These are phyloP conservation scores for Galerina sulciceps DNA, from an alignment of 768 basidiomycete genomes.

Conservation along the genomic window DNA sequence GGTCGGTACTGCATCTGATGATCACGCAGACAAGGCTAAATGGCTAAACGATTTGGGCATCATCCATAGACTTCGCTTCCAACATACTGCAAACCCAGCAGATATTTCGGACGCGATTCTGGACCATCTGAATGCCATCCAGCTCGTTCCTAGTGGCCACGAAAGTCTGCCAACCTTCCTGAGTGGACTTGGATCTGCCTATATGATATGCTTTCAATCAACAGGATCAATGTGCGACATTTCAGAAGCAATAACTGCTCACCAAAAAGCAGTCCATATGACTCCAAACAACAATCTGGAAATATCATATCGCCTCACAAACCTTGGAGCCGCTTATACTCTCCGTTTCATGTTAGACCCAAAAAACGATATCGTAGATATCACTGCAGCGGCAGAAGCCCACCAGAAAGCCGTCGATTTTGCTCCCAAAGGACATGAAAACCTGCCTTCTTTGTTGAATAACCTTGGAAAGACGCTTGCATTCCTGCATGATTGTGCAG, in stretches of 20 bases:
- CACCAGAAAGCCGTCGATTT: conserved; percentile 2
- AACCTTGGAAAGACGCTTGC: background rate
- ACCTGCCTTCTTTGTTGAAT: background rate
- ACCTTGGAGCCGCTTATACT: conserved; percentile 7
- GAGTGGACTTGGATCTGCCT: background rate
- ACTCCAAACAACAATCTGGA: conserved; percentile 1
- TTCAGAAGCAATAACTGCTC: conserved; percentile 10
- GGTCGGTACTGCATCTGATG: background rate
- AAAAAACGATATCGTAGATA: conserved; percentile 1
- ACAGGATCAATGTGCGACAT: conserved; percentile 17
- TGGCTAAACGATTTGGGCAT: background rate
- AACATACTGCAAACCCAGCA: background rate
- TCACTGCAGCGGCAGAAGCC: conserved; percentile 8
- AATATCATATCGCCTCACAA: background rate
- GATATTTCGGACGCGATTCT: conserved; percentile 1
- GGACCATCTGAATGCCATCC: background rate
- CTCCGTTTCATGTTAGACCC: background rate
- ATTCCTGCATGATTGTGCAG: background rate
- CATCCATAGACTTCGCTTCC: background rate
- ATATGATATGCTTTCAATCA: conserved; percentile 1
- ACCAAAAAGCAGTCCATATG: conserved; percentile 10
- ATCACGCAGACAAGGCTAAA: background rate
- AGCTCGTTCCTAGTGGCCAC: background rate
- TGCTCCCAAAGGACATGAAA: background rate
- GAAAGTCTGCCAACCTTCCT: background rate